Evolutionary conservation across 805 yeast species (phyloP).

Genomic region (Saitoella complicata): DNA sequence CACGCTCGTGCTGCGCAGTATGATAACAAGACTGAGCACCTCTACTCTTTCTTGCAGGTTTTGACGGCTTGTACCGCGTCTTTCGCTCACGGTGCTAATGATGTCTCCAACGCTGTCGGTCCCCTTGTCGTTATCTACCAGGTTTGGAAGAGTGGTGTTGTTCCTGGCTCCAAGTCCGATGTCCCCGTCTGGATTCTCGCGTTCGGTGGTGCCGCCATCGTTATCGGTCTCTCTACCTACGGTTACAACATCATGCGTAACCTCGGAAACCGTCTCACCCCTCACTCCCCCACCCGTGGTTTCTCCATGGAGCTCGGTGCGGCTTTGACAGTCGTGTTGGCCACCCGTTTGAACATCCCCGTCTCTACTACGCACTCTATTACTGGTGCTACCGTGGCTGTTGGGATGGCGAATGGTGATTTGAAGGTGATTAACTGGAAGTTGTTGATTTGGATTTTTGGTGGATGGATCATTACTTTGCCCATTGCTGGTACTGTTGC

Average conservation of each 20-base stretch:
- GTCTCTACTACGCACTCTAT: conserved; percentile 68
- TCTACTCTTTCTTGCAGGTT: conserved; percentile 52
- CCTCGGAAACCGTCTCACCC: conserved; percentile 57
- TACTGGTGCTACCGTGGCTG: conserved; percentile 61
- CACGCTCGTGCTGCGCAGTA: conserved; percentile 47
- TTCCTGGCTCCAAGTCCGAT: conserved; percentile 29
- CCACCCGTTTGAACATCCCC: conserved; percentile 56
- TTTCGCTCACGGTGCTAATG: conserved; percentile 71
- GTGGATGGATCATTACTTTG: conserved; percentile 57
- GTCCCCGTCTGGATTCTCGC: conserved; percentile 61
- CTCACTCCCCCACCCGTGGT: conserved; percentile 67
- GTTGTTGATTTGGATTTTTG: conserved; percentile 54
- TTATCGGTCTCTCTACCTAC: conserved; percentile 51
- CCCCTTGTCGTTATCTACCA: conserved; percentile 52
- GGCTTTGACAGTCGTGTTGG: conserved; percentile 59
- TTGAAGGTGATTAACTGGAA: conserved; percentile 56
- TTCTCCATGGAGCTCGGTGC: conserved; percentile 65
- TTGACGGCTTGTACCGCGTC: conserved; percentile 67
- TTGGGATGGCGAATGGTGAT: conserved; percentile 57
- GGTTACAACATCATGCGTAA: conserved; percentile 57
- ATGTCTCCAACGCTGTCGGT: conserved; percentile 63
- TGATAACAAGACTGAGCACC: conserved; percentile 52
- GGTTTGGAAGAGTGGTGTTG: conserved; percentile 39
- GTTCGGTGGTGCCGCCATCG: conserved; percentile 51
- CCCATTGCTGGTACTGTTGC: conserved; percentile 62